These are phyloP conservation scores for Trichothecium roseum DNA, from an alignment of 2,329 filamentous ascomycete species.

Conservation along the genomic window DNA sequence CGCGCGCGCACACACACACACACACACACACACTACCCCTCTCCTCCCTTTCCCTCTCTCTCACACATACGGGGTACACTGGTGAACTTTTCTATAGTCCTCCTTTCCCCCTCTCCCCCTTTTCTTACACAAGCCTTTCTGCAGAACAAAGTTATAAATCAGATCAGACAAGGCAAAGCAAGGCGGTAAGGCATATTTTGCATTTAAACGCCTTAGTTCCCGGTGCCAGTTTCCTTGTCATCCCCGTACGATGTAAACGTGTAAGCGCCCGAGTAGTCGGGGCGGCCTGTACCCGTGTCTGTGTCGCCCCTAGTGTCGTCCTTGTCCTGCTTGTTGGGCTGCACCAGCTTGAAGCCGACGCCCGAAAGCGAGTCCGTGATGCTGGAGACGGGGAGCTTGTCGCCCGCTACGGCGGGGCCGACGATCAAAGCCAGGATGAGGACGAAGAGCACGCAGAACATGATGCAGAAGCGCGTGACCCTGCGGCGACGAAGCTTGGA, in stretches of 20 bases:
- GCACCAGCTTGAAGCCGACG: slow-evolving; percentile 40
- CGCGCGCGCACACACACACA: too few relatives aligned
- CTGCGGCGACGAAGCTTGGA: slow-evolving; percentile 88
- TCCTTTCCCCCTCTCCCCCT: too few relatives aligned
- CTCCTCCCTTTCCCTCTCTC: too few relatives aligned
- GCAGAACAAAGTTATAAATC: too few relatives aligned
- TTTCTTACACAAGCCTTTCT: too few relatives aligned
- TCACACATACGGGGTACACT: too few relatives aligned
- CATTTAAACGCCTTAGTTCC: too few relatives aligned
- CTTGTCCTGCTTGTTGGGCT: slow-evolving; percentile 52
- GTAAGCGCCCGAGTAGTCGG: slow-evolving; percentile 23
- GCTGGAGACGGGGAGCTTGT: slow-evolving; percentile 28
- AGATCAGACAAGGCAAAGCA: too few relatives aligned
- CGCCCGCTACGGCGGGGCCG: slow-evolving; percentile 66
- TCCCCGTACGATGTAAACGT: slow-evolving; percentile 5
- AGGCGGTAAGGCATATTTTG: too few relatives aligned
- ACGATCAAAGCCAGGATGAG: slow-evolving; percentile 74
- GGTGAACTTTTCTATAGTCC: too few relatives aligned
- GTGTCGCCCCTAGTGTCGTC: slow-evolving; percentile 38
- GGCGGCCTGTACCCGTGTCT: slow-evolving; percentile 35
- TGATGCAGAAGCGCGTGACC: slow-evolving; percentile 84
- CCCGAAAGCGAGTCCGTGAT: slow-evolving; percentile 1
- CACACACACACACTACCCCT: too few relatives aligned
- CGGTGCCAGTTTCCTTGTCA: slow-evolving; percentile 12
- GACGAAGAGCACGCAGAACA: slow-evolving; percentile 82